Conservation (phyloP, 108 stramenopile species). For the Skeletonema menzelii region DNA sequence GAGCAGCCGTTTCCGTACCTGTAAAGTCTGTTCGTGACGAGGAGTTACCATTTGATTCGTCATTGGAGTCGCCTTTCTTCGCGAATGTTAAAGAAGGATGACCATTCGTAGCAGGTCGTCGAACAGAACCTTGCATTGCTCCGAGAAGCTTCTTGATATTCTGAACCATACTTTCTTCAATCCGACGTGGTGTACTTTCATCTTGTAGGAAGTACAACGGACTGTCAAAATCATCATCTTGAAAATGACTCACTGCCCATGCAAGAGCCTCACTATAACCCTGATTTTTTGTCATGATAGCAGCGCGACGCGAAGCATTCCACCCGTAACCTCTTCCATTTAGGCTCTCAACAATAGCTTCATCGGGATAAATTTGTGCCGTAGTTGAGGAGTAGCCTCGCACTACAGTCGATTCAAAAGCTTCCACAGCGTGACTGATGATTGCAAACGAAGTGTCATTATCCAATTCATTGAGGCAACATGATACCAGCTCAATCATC, state of each 20-base stretch:
- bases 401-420: constrained; percentile 2
- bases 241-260: constrained; percentile 78
- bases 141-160: constrained; percentile 9
- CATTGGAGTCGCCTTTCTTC: not conserved
- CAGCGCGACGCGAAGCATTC: constrained; percentile 72
- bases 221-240: constrained; percentile 67
- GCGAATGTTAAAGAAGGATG: not conserved
- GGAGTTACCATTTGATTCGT: not conserved
- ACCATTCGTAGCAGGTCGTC: not conserved
- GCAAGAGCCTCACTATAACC: constrained; percentile 62
- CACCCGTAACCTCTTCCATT: constrained; percentile 61
- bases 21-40: not conserved
- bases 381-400: not conserved
- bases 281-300: constrained; percentile 58
- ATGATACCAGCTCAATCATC: constrained; percentile 29
- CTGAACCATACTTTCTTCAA: constrained; percentile 10
- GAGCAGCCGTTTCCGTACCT: not conserved
- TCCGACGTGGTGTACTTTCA: constrained; percentile 10
- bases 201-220: constrained; percentile 53
- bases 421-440: constrained; percentile 15
- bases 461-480: constrained; percentile 24
- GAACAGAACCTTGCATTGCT: not conserved
- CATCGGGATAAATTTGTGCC: constrained; percentile 19
- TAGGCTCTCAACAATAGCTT: constrained; percentile 41
- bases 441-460: constrained; percentile 2